phyloP scores from a whole-genome alignment of 345 rosid genomes.

The Moricandia arvensis region DNA sequence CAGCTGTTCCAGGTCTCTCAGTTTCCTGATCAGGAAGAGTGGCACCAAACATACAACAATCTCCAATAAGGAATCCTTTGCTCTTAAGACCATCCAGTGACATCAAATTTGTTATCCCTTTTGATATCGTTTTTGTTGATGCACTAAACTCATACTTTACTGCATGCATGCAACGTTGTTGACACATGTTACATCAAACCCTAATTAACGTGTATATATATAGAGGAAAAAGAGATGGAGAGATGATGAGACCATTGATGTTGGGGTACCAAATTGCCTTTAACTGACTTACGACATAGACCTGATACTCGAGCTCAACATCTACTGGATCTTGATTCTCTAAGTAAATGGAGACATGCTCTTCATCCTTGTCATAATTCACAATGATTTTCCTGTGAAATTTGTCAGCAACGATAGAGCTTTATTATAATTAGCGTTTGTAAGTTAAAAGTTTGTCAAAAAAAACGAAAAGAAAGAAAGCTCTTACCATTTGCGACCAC shows the following conservation, averaged over 20 bases:
- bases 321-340: conserved; percentile 8
- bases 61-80: conserved; percentile 21
- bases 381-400: conserved; percentile 21
- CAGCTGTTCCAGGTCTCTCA: conserved; percentile 8
- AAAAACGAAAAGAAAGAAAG: too few relatives aligned
- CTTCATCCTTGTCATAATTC: not conserved
- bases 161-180: conserved; percentile 8
- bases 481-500: conserved; percentile 16
- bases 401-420: too few relatives aligned
- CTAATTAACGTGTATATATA: not conserved
- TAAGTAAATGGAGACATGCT: conserved; percentile 12
- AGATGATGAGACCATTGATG: not conserved
- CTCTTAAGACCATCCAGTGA: not conserved
- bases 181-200: not conserved
- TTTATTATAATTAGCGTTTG: not conserved
- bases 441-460: not conserved
- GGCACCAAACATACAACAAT: conserved; percentile 33
- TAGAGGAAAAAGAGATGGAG: not conserved
- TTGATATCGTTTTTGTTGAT: not conserved
- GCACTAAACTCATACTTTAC: not conserved
- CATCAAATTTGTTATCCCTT: not conserved
- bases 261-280: not conserved
- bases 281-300: conserved; percentile 19
- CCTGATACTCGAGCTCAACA: not conserved
- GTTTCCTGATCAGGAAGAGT: not conserved